Evolutionary conservation across 208 protist genomes (phyloP), one percentile per base, ranked within the genome.

Genomic region (Wallacemonas collosoma): DNA sequence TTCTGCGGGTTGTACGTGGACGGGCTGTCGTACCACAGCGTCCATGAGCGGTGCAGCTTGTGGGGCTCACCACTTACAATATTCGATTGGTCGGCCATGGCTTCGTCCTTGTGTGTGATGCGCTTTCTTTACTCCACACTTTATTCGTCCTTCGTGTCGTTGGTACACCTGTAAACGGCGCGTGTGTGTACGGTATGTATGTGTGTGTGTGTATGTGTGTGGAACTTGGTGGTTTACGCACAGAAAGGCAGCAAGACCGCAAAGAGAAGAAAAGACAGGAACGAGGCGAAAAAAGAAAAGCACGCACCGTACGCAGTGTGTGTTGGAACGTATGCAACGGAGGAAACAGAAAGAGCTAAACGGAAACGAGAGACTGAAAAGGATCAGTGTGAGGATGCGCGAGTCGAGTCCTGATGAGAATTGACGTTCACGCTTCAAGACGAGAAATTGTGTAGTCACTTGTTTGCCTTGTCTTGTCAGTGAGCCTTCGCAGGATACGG

Each of bases 1-100:
- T 88, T 81, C 4, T 90, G 65, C 26, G 75, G 84, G 66, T 93
- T 85, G 77, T 91, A 93, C 40, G 90, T 93, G 6, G 87, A 90
- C n/a, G 89, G 76, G 53, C 85, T 91, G 79, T 95, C 90, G 61
- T 93, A 95, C 90, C 90, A 95, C 61, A 95, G 75, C 41, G 86
- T 95, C 90, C 90, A 95, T 41, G 78, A 35, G 1, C 85, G 85
- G 53, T 95, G 75, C 56, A 95, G 77, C 40, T 71, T 68, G 74
- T 95, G 90, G 51, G 71, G 68, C n/a, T 6, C 60, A 3, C 15
- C 60, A 35, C 12, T 41, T 48, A 73, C 63, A 71, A 75, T 70
- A 50, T 44, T 15, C 12, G 17, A 65, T 38, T 79, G 63, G 48
- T 69, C 11, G 39, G 54, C 41, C 60, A 65, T 65, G 62, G 15